Percentiles rank a stretch among this genome's conserved stretches.
Conservation (phyloP, 495 filamentous ascomycete species). For the Daldinia loculata region DNA sequence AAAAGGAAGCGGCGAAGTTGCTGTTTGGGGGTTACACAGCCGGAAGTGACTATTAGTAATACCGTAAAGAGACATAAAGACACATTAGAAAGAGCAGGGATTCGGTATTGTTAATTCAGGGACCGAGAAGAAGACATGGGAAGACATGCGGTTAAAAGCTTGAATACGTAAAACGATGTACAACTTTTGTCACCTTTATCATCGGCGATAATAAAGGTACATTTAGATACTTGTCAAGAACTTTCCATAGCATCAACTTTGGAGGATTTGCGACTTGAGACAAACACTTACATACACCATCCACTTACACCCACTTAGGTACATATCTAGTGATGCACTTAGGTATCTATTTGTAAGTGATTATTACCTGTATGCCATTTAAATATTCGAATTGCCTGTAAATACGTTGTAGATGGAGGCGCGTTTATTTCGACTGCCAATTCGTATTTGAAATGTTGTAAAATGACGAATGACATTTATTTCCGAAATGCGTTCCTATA, state of each 20-base stretch:
- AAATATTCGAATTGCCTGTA: too few relatives aligned
- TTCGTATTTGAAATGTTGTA: neutral
- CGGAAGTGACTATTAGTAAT: conserved; percentile 36
- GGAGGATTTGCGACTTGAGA: conserved; percentile 6
- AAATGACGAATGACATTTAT: neutral
- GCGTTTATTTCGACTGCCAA: neutral
- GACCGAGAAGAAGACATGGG: conserved; percentile 4
- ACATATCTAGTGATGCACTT: neutral
- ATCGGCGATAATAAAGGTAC: conserved; percentile 7
- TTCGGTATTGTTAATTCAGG: conserved; percentile 24
- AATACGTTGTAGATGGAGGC: neutral
- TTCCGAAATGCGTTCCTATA: neutral
- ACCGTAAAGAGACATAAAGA: conserved; percentile 13
- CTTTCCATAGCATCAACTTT: neutral
- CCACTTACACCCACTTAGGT: neutral
- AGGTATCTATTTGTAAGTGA: too few relatives aligned
- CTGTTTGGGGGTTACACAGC: conserved; percentile 36
- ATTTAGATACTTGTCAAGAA: conserved; percentile 3
- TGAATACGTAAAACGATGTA: conserved; percentile 12
- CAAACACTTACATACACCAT: conserved; percentile 1
- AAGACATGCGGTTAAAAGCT: conserved; percentile 24
- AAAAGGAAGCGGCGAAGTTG: conserved; percentile 36
- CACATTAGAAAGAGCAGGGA: conserved; percentile 12
- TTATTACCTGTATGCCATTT: too few relatives aligned
- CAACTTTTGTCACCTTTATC: neutral